A percentile compares a stretch with the other conserved stretches of the same genome.
These are phyloP conservation scores for Euphorbia celastroides DNA, from an alignment of 441 rosid species.

Conservation along the genomic window DNA sequence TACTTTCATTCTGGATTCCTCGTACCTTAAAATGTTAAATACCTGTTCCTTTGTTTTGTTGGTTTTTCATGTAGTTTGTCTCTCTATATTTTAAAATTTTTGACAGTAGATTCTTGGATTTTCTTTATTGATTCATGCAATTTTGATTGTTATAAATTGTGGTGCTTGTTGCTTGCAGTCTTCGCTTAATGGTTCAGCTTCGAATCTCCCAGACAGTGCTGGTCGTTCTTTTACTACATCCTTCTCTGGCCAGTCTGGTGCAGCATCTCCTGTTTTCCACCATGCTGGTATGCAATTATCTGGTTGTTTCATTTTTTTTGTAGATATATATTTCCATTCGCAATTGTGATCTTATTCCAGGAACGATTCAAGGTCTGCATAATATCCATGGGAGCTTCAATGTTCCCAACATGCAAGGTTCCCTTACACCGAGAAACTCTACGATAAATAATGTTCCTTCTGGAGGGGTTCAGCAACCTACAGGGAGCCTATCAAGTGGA, in stretches of 20 bases:
- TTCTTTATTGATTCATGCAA: neutral
- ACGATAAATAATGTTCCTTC: slow-evolving; percentile 60
- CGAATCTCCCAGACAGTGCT: slow-evolving; percentile 76
- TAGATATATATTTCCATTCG: neutral
- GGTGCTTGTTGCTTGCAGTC: slow-evolving; percentile 53
- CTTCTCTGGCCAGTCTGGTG: slow-evolving; percentile 90
- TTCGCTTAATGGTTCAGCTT: slow-evolving; percentile 72
- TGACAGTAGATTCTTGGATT: neutral
- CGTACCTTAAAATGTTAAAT: neutral
- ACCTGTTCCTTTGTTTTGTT: neutral
- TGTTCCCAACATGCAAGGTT: slow-evolving; percentile 67
- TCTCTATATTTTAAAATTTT: neutral
- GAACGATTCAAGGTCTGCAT: slow-evolving; percentile 80
- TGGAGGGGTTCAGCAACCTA: slow-evolving; percentile 77
- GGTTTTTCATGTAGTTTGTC: neutral
- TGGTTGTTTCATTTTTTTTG: slow-evolving; percentile 13
- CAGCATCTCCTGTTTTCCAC: slow-evolving; percentile 74
- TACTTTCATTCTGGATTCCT: slow-evolving; percentile 7
- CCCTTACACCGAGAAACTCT: slow-evolving; percentile 67
- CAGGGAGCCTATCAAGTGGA: slow-evolving; percentile 75
- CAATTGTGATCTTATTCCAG: slow-evolving; percentile 33
- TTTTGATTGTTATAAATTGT: slow-evolving; percentile 15
- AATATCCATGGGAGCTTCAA: slow-evolving; percentile 73
- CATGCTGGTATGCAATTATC: slow-evolving; percentile 55
- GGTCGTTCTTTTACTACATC: too few species aligned